phyloP scores from a whole-genome alignment of 495 filamentous ascomycete genomes.

The Xylaria castorea region DNA sequence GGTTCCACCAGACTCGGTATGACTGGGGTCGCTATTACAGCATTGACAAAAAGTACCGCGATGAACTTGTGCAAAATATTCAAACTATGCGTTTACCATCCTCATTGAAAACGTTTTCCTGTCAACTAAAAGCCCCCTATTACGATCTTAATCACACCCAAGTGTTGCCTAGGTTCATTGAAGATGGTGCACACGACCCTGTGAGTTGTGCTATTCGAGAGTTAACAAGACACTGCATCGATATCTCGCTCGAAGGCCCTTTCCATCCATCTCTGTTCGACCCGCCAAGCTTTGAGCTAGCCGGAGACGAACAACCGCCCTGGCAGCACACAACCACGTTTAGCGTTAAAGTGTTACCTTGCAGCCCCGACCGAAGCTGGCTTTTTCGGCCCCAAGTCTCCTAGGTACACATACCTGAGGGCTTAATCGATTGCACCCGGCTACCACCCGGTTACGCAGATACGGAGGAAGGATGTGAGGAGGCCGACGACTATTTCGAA shows the following conservation, averaged over 20 bases:
- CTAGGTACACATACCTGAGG: background rate
- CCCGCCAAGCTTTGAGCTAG: background rate
- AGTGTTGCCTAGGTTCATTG: background rate
- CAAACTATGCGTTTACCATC: background rate
- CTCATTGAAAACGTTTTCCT: background rate
- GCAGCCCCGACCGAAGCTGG: background rate
- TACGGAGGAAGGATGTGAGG: background rate
- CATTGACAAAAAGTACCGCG: background rate
- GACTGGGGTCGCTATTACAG: slow-evolving; percentile 14
- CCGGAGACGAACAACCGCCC: background rate
- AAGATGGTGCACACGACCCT: background rate
- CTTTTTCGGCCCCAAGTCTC: background rate
- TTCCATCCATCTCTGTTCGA: slow-evolving; percentile 1
- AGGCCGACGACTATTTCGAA: background rate
- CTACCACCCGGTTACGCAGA: slow-evolving; percentile 4
- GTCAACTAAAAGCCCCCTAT: background rate
- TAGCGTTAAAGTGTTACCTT: background rate
- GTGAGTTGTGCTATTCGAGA: background rate
- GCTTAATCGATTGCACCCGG: background rate
- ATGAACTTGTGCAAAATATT: background rate
- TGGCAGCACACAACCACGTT: background rate
- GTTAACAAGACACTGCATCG: background rate
- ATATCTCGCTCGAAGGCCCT: background rate
- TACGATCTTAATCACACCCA: background rate
- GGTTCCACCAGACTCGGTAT: background rate